A percentile compares a stretch with the other conserved stretches of the same genome.
phyloP scores from a whole-genome alignment of 495 filamentous ascomycete species.

The Penicillium maclennaniae region DNA sequence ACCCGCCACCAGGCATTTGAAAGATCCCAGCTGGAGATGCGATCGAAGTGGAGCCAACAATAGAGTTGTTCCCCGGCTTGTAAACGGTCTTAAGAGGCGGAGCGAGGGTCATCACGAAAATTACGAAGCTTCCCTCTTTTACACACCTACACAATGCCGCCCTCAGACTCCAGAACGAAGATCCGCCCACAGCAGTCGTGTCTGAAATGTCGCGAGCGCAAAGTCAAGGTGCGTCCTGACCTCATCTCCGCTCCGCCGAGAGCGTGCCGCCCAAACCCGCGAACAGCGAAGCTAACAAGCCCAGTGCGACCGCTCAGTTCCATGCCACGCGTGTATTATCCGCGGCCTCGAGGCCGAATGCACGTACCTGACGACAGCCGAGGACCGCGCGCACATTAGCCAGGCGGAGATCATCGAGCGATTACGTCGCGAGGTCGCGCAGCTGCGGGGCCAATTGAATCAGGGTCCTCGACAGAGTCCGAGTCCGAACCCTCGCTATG shows the following conservation, averaged over 20 bases:
- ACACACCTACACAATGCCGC: constrained; percentile 1
- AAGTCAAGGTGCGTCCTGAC: constrained; percentile 27
- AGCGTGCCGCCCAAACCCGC: not conserved
- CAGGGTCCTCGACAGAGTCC: constrained; percentile 10
- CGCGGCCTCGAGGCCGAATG: constrained; percentile 33
- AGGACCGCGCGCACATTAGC: constrained; percentile 34
- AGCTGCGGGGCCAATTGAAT: constrained; percentile 19
- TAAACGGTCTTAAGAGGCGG: not conserved
- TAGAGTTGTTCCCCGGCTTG: not conserved
- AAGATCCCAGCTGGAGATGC: not conserved
- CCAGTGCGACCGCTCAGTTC: constrained; percentile 34
- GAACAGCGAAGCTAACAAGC: not conserved
- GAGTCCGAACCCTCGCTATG: not conserved
- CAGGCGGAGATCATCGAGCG: constrained; percentile 31
- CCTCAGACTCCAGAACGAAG: constrained; percentile 22
- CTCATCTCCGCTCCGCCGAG: constrained; percentile 31
- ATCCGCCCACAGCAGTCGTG: constrained; percentile 33
- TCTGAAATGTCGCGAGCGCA: constrained; percentile 32
- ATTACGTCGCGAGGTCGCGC: constrained; percentile 27
- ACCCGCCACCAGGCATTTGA: not conserved
- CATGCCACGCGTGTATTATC: constrained; percentile 29
- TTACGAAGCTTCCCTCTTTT: not conserved
- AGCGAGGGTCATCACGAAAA: not conserved
- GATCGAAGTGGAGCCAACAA: not conserved
- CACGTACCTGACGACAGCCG: constrained; percentile 29